These are phyloP conservation scores for Salmacisia buchloeana DNA, from an alignment of 1,284 basidiomycete genomes.

Conservation along the genomic window DNA sequence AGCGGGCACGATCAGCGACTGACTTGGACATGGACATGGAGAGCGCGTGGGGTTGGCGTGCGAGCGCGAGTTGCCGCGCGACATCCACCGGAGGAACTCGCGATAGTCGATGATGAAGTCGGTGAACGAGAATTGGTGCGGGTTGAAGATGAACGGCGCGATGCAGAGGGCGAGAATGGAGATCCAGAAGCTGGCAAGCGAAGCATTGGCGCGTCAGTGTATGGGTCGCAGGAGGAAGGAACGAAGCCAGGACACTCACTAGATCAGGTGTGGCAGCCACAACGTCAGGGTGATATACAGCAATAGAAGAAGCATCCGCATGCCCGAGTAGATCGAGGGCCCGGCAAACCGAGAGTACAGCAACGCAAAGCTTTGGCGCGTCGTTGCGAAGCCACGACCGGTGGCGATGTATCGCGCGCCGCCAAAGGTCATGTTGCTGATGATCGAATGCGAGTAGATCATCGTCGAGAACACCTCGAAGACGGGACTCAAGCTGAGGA, in stretches of 20 bases:
- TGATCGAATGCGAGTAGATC: constrained; percentile 50
- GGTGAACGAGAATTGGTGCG: constrained; percentile 48
- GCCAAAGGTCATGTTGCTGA: constrained; percentile 49
- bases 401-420: constrained; percentile 50
- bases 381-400: constrained; percentile 49
- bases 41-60: constrained; percentile 51
- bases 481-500: constrained; percentile 46
- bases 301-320: constrained; percentile 44
- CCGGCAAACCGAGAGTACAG: constrained; percentile 50
- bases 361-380: constrained; percentile 46
- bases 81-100: constrained; percentile 51
- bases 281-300: constrained; percentile 50
- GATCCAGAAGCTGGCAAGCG: constrained; percentile 42
- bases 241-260: constrained; percentile 30
- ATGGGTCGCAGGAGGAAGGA: neutral
- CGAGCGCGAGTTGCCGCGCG: constrained; percentile 48
- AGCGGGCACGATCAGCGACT: no score
- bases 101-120: constrained; percentile 51
- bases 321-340: constrained; percentile 49
- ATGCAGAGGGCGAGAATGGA: constrained; percentile 47
- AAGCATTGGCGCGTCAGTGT: neutral
- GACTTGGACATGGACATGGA: no score
- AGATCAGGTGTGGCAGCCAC: constrained; percentile 46
- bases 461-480: constrained; percentile 51
- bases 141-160: constrained; percentile 51